A percentile compares a stretch with the other conserved stretches of the same genome.
Conservation (phyloP, 306 rosid species). For the Prunus mume region DNA sequence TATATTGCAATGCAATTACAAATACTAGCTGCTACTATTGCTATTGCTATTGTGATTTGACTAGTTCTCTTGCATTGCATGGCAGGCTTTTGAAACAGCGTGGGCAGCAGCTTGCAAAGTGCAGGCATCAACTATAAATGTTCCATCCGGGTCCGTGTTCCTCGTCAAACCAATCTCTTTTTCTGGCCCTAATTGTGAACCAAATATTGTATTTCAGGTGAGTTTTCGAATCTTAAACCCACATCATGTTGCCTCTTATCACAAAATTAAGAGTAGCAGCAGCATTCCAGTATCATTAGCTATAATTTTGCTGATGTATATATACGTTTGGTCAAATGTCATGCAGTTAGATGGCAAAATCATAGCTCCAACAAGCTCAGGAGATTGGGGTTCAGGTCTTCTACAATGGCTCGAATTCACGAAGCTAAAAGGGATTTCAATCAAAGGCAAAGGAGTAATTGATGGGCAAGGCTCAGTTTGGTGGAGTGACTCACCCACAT, state of each 20-base stretch:
- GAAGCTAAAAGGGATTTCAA: conserved; percentile 44
- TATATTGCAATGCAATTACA: no score
- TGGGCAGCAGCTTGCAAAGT: conserved; percentile 74
- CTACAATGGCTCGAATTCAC: conserved; percentile 71
- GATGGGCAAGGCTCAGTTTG: conserved; percentile 84
- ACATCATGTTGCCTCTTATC: background rate
- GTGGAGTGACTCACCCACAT: conserved; percentile 54
- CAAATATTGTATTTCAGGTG: conserved; percentile 69
- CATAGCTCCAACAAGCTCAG: conserved; percentile 58
- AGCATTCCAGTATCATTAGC: background rate
- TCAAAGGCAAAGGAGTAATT: conserved; percentile 67
- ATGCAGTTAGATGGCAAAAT: conserved; percentile 69
- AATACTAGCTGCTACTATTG: no score
- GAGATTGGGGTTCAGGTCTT: conserved; percentile 64
- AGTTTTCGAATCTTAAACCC: background rate
- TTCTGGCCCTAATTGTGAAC: conserved; percentile 49
- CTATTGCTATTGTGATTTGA: background rate
- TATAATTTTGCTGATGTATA: background rate
- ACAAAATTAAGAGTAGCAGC: no score
- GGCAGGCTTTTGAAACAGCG: conserved; percentile 63
- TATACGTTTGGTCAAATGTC: background rate
- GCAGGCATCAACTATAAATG: conserved; percentile 51
- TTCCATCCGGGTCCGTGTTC: conserved; percentile 71
- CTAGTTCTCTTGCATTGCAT: conserved; percentile 12
- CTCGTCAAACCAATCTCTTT: conserved; percentile 60